A percentile compares a stretch with the other conserved stretches of the same genome.
Evolutionary conservation across 306 rosid species (phyloP).

Genomic region (Vigna nakashimae): DNA sequence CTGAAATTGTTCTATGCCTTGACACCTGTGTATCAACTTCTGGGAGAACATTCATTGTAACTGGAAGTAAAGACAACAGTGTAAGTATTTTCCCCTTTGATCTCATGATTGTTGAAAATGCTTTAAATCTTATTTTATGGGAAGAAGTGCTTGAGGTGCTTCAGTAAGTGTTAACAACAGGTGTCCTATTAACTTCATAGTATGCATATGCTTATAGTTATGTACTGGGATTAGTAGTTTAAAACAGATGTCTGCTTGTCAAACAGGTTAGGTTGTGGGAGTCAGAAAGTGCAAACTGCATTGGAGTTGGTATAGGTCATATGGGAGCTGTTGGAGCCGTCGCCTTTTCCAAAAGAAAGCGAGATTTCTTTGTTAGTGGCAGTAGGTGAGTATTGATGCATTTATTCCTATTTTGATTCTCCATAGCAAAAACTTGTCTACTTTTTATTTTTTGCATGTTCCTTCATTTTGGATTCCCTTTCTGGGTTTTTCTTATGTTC

Average conservation of each 20-base stretch:
- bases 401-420: constrained; percentile 18
- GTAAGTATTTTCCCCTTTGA: constrained; percentile 60
- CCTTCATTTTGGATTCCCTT: constrained; percentile 12
- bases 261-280: constrained; percentile 96
- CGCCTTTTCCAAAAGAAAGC: constrained; percentile 78
- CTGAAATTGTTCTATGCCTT: constrained; percentile 79
- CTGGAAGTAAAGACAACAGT: constrained; percentile 93
- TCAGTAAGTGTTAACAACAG: constrained; percentile 16
- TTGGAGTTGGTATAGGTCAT: constrained; percentile 89
- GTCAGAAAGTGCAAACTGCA: constrained; percentile 74
- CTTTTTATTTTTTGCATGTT: constrained; percentile 2
- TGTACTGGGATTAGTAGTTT: constrained; percentile 4
- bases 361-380: constrained; percentile 93
- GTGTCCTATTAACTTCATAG: constrained; percentile 30
- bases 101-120: constrained; percentile 5
- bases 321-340: constrained; percentile 92
- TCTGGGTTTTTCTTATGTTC: constrained; percentile 20
- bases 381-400: constrained; percentile 71
- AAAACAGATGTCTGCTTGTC: constrained; percentile 22
- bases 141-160: constrained; percentile 25
- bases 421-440: neutral
- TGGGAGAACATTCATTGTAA: constrained; percentile 72
- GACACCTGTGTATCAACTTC: constrained; percentile 87
- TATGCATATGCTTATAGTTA: constrained; percentile 31
- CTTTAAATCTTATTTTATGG: constrained; percentile 36